Base-by-base conservation (phyloP, 2,329 filamentous ascomycete genomes). In the Claviceps maximensis region DNA sequence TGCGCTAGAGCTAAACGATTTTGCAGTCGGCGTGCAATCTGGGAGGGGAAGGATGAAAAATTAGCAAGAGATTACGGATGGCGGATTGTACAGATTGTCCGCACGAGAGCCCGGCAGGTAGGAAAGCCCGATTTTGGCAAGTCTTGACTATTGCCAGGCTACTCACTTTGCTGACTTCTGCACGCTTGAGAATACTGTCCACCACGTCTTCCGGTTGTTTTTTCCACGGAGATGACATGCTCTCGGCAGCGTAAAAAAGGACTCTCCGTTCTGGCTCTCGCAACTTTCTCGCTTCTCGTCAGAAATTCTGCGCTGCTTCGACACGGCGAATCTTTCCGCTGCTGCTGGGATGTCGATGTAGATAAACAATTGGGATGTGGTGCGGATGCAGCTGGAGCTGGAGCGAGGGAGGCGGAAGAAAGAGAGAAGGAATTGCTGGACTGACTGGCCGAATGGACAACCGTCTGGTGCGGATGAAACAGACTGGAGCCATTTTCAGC, bases 1-100 rank as follows among this genome's bases (percentile, higher is more conserved):
- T 94, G 93, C 66, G 93, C 93, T 58, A 97, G 82, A 55, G 93
- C 91, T 55, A 98, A 82, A 58, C 91, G 88, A 74, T 95, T 89
- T 72, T 97, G 89, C 53, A 98, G 77, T 64, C 86, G 87, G 67
- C 91, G 80, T 62, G 90, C 93, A 74, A 98, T 95, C 93, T 97
- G 49, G 17, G 5, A 25, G 13, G n/a, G 31, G n/a, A 13, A 23
- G 8, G 23, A 47, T 46, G 9, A 23, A 46, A 21, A 7, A 25
- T 52, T 41, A 52, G 51, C 17, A 23, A 42, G 13, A 2, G 12
- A 27, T 38, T 15, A 27, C 15, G 33, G 23, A 45, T 21, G 23
- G 17, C 9, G 4, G 10, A 3, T 23, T 45, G 19, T 13, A 21
- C 9, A 7, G 10, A 3, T 23, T 45, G 19, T 13, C 29, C 21